Conservation (phyloP, 1,284 basidiomycete species). For the Marasmius oreades region DNA sequence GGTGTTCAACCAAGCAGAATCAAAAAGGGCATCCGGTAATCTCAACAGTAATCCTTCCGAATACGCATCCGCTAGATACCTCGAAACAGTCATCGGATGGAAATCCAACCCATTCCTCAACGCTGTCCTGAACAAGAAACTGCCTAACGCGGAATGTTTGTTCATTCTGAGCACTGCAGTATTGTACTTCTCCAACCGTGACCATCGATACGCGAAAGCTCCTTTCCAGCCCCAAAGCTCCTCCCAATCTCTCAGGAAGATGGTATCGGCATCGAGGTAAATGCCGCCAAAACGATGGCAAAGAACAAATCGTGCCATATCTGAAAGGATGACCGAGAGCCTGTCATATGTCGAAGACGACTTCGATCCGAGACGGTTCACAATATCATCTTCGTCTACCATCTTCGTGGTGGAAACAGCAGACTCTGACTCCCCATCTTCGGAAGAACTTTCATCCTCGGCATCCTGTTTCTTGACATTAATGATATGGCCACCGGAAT, state of each 20-base stretch:
- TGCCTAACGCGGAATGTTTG: constrained; percentile 66
- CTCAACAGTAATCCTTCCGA: constrained; percentile 63
- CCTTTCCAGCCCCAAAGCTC: constrained; percentile 81
- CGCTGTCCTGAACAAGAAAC: constrained; percentile 75
- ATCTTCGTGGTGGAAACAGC: constrained; percentile 19
- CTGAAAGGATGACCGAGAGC: constrained; percentile 71
- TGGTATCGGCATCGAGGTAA: constrained; percentile 78
- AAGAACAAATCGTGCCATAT: constrained; percentile 79
- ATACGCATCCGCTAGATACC: constrained; percentile 67
- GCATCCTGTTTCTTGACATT: constrained; percentile 38
- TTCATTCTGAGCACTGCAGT: constrained; percentile 76
- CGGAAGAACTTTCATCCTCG: constrained; percentile 15
- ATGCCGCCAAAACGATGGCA: constrained; percentile 79
- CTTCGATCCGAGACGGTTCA: constrained; percentile 63
- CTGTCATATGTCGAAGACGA: constrained; percentile 66
- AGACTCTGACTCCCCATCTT: constrained; percentile 3
- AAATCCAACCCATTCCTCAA: constrained; percentile 76
- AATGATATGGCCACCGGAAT: constrained; percentile 50
- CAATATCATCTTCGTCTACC: constrained; percentile 43
- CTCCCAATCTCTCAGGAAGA: constrained; percentile 80
- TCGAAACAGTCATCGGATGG: constrained; percentile 75
- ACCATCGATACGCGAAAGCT: constrained; percentile 80
- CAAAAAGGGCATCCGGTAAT: constrained; percentile 75
- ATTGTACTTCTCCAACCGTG: constrained; percentile 71
- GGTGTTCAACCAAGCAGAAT: constrained; percentile 78